Evolutionary conservation across 2,329 filamentous ascomycete species (phyloP).

Genomic region (Amphichorda felina): DNA sequence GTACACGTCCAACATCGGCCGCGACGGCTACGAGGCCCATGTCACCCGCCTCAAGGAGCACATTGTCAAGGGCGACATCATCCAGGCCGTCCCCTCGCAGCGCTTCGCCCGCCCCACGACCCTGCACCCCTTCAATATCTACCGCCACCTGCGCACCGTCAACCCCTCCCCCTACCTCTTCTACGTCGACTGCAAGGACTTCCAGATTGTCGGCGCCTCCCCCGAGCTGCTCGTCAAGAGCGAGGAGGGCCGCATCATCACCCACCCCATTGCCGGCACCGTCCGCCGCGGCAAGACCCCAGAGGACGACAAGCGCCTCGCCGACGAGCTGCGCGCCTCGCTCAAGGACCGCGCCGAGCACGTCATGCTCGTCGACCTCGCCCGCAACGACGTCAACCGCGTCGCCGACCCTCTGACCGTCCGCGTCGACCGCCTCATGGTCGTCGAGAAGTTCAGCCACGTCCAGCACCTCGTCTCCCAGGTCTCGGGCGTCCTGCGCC

Average conservation of each 20-base stretch:
- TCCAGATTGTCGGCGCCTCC: slow-evolving; percentile 90
- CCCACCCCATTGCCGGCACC: slow-evolving; percentile 93
- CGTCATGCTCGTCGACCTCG: slow-evolving; percentile 95
- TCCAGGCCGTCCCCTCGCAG: slow-evolving; percentile 93
- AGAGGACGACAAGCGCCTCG: slow-evolving; percentile 72
- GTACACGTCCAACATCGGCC: slow-evolving; percentile 88
- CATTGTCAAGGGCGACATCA: slow-evolving; percentile 86
- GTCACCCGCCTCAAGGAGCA: slow-evolving; percentile 80
- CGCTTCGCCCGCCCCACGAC: slow-evolving; percentile 80
- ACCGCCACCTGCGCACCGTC: slow-evolving; percentile 89
- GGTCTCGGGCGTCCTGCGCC: slow-evolving; percentile 79
- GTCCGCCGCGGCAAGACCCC: slow-evolving; percentile 74
- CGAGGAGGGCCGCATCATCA: slow-evolving; percentile 78
- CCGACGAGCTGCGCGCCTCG: slow-evolving; percentile 62
- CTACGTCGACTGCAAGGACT: slow-evolving; percentile 83
- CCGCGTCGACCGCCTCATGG: slow-evolving; percentile 87
- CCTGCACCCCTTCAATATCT: slow-evolving; percentile 96
- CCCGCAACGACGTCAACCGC: slow-evolving; percentile 91
- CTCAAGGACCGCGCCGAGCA: slow-evolving; percentile 91
- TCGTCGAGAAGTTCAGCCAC: slow-evolving; percentile 87
- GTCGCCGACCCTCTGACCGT: slow-evolving; percentile 87
- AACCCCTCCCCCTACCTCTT: slow-evolving; percentile 97
- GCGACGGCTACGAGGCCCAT: slow-evolving; percentile 78
- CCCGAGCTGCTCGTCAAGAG: slow-evolving; percentile 91
- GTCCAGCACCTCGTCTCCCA: slow-evolving; percentile 96